Evolutionary conservation across 208 protist genomes (phyloP).

Genomic region (Trypanosomatidae sp.): DNA sequence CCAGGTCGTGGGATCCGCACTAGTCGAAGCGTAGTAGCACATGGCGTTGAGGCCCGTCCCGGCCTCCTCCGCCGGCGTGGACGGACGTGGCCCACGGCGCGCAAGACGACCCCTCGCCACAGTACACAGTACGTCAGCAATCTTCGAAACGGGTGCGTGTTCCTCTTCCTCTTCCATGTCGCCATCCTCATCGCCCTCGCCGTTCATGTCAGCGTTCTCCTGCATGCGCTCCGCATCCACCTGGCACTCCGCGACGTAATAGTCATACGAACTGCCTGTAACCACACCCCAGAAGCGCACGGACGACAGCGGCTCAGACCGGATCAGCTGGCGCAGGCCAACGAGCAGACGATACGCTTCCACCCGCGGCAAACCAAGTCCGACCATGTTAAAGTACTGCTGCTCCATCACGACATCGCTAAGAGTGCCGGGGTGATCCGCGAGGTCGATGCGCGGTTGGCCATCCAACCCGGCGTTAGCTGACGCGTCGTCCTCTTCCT

Average conservation of each 20-base stretch:
- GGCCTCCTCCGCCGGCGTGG: constrained; percentile 50
- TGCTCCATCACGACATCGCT: constrained; percentile 86
- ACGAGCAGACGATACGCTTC: constrained; percentile 88
- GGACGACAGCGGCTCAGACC: constrained; percentile 73
- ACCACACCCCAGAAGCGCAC: constrained; percentile 92
- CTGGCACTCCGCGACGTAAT: constrained; percentile 91
- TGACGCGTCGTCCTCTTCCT: constrained; percentile 22
- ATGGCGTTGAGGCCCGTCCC: constrained; percentile 88
- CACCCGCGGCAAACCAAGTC: constrained; percentile 70
- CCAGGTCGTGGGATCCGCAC: constrained; percentile 78
- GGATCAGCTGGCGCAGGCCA: constrained; percentile 85
- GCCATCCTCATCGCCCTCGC: constrained; percentile 64
- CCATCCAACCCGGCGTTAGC: constrained; percentile 12
- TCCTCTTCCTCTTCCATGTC: constrained; percentile 67
- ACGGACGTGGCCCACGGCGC: constrained; percentile 34
- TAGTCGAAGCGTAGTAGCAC: constrained; percentile 88
- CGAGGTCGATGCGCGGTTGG: constrained; percentile 40
- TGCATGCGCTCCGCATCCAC: constrained; percentile 64
- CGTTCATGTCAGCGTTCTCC: constrained; percentile 12
- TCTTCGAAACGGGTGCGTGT: constrained; percentile 55
- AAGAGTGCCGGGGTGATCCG: constrained; percentile 64
- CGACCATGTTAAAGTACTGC: constrained; percentile 78
- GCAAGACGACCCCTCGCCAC: constrained; percentile 31
- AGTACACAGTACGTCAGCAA: constrained; percentile 73
- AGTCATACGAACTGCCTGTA: constrained; percentile 71